These are phyloP conservation scores for Infundibulicybe gibba DNA, from an alignment of 768 basidiomycete genomes.

Conservation along the genomic window DNA sequence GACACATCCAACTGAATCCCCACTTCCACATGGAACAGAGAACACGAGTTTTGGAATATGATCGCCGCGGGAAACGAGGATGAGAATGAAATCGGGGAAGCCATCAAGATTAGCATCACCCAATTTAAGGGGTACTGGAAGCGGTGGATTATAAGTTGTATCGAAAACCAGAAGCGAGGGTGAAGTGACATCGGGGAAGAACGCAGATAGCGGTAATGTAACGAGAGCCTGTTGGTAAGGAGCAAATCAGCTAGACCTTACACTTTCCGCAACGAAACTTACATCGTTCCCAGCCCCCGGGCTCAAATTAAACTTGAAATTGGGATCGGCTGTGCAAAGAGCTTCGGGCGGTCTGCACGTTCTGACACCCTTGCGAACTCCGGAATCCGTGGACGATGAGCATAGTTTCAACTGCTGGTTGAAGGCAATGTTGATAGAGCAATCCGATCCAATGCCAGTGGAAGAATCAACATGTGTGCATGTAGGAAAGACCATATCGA, in stretches of 20 bases:
- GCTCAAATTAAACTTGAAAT: conserved; percentile 74
- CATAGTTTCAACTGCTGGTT: conserved; percentile 90
- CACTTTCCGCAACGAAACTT: conserved; percentile 12
- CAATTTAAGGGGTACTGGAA: conserved; percentile 76
- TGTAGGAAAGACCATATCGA: conserved; percentile 90
- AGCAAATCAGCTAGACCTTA: background rate
- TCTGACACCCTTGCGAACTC: conserved; percentile 43
- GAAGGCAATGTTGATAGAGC: conserved; percentile 88
- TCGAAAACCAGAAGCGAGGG: conserved; percentile 70
- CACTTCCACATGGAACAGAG: conserved; percentile 53
- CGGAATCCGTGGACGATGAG: conserved; percentile 46
- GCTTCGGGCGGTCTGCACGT: conserved; percentile 73
- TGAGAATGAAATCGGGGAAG: conserved; percentile 81
- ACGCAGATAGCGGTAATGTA: conserved; percentile 56
- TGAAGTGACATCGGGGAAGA: conserved; percentile 44
- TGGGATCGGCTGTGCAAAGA: conserved; percentile 78
- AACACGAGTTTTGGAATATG: conserved; percentile 59
- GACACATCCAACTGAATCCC: conserved; percentile 55
- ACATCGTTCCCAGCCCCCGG: conserved; percentile 49
- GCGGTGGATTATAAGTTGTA: conserved; percentile 54
- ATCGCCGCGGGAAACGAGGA: conserved; percentile 38
- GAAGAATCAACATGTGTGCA: conserved; percentile 68
- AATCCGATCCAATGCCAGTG: conserved; percentile 71
- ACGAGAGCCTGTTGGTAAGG: conserved; percentile 53
- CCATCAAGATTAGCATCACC: conserved; percentile 95